Evolutionary conservation across 148 eudicot species (phyloP), one percentile per base, ranked within the genome.

Genomic region (Beta vulgaris): DNA sequence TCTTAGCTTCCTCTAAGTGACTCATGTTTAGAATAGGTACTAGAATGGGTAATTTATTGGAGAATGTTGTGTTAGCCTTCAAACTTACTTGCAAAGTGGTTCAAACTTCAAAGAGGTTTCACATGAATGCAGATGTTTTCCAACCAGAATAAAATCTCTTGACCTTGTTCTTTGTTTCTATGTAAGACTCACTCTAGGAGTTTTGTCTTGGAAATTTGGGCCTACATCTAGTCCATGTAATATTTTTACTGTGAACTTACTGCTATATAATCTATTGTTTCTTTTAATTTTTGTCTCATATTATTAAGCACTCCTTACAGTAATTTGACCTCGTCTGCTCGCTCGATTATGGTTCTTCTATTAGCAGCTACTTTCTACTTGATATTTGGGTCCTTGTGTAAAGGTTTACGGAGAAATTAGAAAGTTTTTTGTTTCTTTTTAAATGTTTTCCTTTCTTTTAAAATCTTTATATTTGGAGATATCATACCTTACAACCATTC

Each of bases 61-160:
- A 34, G 21, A 32, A 55, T n/a, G 49, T 19, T 28, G 2, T 36
- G 65, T 62, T 72, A 31, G 21, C 49, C 29, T 26, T 76, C 36
- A 13, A 8, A n/a, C 6, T 3, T 14, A 14, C 18, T 15, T 67
- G n/a, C 26, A 67, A 35, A 54, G 49, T 65, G 35, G 61, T 51
- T 75, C 25, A 64, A 74, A 46, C 49, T 51, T 75, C 25, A 64
- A 74, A 46, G 69, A 62, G n/a, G 39, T 58, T 26, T 10, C 26
- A 28, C 31, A 40, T 26, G 28, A 35, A n/a, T n/a, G n/a, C 15
- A 16, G 26, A 53, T 18, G 25, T 32, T 40, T 29, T 28, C 16
- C 6, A 12, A 61, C 13, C n/a, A 26, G 16, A 43, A 15, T 68
- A 5, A 49, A 49, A 68, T 46, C n/a, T 46, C 32, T 43, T 35